A percentile compares a stretch with the other conserved stretches of the same genome.
phyloP scores from a whole-genome alignment of 805 yeast genomes.

The Schwanniomyces occidentalis region DNA sequence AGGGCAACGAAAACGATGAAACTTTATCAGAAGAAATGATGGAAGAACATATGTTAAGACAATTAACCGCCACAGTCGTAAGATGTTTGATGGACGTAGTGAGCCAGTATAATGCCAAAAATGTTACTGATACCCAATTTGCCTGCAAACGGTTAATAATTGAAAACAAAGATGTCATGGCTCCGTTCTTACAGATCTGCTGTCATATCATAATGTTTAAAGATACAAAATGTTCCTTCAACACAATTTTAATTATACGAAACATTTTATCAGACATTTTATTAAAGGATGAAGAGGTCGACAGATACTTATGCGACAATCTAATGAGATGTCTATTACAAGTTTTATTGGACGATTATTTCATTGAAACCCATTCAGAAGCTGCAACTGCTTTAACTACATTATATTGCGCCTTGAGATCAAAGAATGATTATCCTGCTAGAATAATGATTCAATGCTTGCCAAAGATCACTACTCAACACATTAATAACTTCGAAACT shows the following conservation, averaged over 20 bases:
- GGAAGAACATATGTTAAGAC: conserved; percentile 93
- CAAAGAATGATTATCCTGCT: conserved; percentile 69
- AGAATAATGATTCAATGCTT: conserved; percentile 54
- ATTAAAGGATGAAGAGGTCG: conserved; percentile 72
- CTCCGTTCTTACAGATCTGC: conserved; percentile 73
- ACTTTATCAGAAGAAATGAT: conserved; percentile 96
- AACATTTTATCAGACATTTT: conserved; percentile 70
- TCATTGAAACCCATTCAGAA: conserved; percentile 85
- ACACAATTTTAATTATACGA: conserved; percentile 78
- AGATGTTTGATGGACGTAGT: conserved; percentile 83
- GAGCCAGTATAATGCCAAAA: conserved; percentile 67
- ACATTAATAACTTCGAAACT: conserved; percentile 63
- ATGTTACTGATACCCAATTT: conserved; percentile 57
- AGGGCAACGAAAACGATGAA: conserved; percentile 68
- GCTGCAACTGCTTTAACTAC: conserved; percentile 88
- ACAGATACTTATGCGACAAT: conserved; percentile 61
- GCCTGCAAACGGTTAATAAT: conserved; percentile 68
- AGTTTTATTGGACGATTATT: conserved; percentile 71
- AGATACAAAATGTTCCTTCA: conserved; percentile 91
- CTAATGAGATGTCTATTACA: conserved; percentile 69
- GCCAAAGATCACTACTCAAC: conserved; percentile 55
- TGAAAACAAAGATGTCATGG: conserved; percentile 63
- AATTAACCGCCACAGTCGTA: conserved; percentile 88
- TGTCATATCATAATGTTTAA: conserved; percentile 77
- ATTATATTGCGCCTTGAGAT: conserved; percentile 70